Evolutionary conservation across 768 basidiomycete genomes (phyloP).

Genomic region (Pleurotus cornucopiae): DNA sequence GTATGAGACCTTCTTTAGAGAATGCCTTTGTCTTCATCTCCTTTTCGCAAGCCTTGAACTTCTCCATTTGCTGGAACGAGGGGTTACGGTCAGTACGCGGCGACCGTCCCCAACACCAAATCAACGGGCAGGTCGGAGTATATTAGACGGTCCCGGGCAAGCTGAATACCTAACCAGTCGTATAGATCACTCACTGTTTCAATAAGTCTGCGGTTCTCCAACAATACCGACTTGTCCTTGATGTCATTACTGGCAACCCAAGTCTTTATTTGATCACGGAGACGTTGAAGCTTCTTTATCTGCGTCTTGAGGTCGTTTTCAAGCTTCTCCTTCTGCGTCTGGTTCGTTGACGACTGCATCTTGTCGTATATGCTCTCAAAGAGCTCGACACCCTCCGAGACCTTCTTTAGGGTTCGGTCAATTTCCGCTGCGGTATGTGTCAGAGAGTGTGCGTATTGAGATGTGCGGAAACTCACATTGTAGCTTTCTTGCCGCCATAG

Average conservation of each 20-base stretch:
- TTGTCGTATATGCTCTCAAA: slow-evolving; percentile 97
- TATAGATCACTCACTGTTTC: slow-evolving; percentile 73
- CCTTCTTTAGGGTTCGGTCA: slow-evolving; percentile 97
- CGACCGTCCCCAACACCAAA: too few relatives aligned
- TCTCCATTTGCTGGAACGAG: slow-evolving; percentile 94
- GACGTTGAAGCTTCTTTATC: slow-evolving; percentile 97
- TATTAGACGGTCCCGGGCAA: neutral
- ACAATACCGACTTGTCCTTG: slow-evolving; percentile 91
- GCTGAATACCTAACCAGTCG: slow-evolving; percentile 12
- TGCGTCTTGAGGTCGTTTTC: slow-evolving; percentile 67
- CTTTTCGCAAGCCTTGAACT: slow-evolving; percentile 99
- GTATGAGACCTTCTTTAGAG: slow-evolving; percentile 96
- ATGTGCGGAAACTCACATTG: slow-evolving; percentile 53
- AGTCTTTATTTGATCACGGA: slow-evolving; percentile 99
- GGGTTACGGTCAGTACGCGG: slow-evolving; percentile 16
- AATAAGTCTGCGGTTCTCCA: slow-evolving; percentile 93
- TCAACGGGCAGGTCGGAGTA: too few relatives aligned
- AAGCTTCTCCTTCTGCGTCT: slow-evolving; percentile 56
- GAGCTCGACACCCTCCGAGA: slow-evolving; percentile 90
- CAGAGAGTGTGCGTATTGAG: slow-evolving; percentile 1
- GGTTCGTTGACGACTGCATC: slow-evolving; percentile 93
- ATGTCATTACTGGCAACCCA: slow-evolving; percentile 98
- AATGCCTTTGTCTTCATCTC: slow-evolving; percentile 99
- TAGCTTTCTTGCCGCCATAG: slow-evolving; percentile 69
- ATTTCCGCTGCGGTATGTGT: slow-evolving; percentile 76